A percentile compares a stretch with the other conserved stretches of the same genome.
These are phyloP conservation scores for Aspergillus chevalieri DNA, from an alignment of 2,329 filamentous ascomycete genomes.

Conservation along the genomic window DNA sequence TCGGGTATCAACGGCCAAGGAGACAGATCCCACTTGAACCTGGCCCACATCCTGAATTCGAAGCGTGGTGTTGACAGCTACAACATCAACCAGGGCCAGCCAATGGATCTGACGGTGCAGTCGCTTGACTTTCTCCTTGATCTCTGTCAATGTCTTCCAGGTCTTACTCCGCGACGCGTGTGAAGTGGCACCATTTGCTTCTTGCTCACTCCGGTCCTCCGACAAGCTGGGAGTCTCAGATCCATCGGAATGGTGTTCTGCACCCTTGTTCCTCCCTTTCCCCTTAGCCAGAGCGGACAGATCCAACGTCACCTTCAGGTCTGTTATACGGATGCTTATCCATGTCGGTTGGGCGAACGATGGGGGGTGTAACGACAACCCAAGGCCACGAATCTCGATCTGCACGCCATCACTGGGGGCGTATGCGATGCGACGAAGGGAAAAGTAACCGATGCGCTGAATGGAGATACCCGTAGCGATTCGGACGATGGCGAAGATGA, in stretches of 20 bases:
- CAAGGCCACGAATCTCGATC: slow-evolving; percentile 82
- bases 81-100: slow-evolving; percentile 82
- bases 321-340: slow-evolving; percentile 82
- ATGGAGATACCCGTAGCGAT: slow-evolving; percentile 93
- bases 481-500: slow-evolving; percentile 85
- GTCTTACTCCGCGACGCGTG: slow-evolving; percentile 55
- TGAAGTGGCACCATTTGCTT: slow-evolving; percentile 9
- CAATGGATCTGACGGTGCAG: slow-evolving; percentile 82
- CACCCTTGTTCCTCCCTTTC: slow-evolving; percentile 10
- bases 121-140: slow-evolving; percentile 80
- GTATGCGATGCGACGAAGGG: slow-evolving; percentile 83
- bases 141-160: slow-evolving; percentile 70
- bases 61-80: slow-evolving; percentile 72
- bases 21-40: slow-evolving; percentile 76
- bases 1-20: slow-evolving; percentile 82
- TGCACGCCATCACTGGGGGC: slow-evolving; percentile 81
- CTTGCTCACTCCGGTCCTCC: slow-evolving; percentile 18
- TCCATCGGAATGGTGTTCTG: slow-evolving; percentile 14
- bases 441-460: slow-evolving; percentile 88
- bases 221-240: slow-evolving; percentile 16
- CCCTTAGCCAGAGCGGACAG: slow-evolving; percentile 52
- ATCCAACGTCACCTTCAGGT: slow-evolving; percentile 78
- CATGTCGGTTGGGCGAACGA: slow-evolving; percentile 97
- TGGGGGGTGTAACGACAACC: slow-evolving; percentile 81
- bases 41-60: slow-evolving; percentile 75